A percentile compares a stretch with the other conserved stretches of the same genome.
phyloP scores from a whole-genome alignment of 78 protist genomes.

The Dictyostelium brefeldianum region DNA sequence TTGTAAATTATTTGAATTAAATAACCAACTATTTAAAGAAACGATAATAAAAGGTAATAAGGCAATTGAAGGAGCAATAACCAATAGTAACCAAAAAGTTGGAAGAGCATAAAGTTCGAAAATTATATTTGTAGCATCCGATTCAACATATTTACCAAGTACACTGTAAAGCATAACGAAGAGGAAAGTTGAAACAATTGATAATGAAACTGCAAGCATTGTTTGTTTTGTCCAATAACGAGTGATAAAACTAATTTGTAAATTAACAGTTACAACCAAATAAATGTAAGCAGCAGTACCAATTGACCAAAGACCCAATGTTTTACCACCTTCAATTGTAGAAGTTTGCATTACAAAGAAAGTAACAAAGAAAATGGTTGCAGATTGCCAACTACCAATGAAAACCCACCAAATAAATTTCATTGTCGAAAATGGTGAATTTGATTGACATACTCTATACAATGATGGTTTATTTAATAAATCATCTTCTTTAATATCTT shows the following conservation, averaged over 20 bases:
- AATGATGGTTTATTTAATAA: slow-evolving; percentile 28
- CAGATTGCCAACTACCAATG: slow-evolving; percentile 75
- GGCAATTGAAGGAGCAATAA: slow-evolving; percentile 48
- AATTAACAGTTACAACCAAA: slow-evolving; percentile 50
- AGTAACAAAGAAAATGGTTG: slow-evolving; percentile 59
- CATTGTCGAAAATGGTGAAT: slow-evolving; percentile 56
- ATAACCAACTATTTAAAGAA: slow-evolving; percentile 54
- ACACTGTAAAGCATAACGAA: slow-evolving; percentile 64
- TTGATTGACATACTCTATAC: slow-evolving; percentile 58
- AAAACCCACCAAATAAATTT: slow-evolving; percentile 69
- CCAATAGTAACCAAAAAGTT: slow-evolving; percentile 53
- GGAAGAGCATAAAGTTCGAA: slow-evolving; percentile 52
- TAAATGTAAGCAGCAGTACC: slow-evolving; percentile 80
- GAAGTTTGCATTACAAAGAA: slow-evolving; percentile 54
- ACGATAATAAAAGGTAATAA: slow-evolving; percentile 40
- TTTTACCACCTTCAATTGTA: slow-evolving; percentile 53
- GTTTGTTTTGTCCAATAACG: slow-evolving; percentile 40
- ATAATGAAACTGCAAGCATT: not conserved
- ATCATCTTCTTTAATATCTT: slow-evolving; percentile 80
- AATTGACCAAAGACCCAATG: slow-evolving; percentile 68
- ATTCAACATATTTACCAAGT: slow-evolving; percentile 17
- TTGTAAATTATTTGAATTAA: not conserved
- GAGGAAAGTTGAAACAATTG: slow-evolving; percentile 21
- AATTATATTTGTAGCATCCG: slow-evolving; percentile 35
- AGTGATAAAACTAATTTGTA: slow-evolving; percentile 57